Evolutionary conservation across 2,329 filamentous ascomycete species (phyloP).

Genomic region (Aaosphaeria arxii): DNA sequence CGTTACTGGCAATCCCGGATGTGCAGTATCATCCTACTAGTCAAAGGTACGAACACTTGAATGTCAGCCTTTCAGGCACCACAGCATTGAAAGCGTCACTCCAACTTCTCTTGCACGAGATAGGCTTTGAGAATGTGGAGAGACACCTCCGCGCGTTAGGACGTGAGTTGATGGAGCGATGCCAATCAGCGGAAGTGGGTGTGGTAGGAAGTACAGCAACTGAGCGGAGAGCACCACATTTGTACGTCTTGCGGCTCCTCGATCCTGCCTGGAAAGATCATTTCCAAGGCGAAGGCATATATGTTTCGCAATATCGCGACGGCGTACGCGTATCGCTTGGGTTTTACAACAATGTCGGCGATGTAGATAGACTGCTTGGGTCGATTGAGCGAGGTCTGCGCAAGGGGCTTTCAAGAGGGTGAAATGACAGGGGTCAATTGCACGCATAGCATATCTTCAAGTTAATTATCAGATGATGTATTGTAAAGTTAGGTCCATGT

Average conservation of each 20-base stretch:
- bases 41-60: not conserved
- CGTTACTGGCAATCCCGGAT: not conserved
- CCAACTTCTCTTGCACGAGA: not conserved
- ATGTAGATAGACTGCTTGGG: not conserved
- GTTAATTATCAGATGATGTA: no score
- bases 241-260: not conserved
- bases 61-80: not conserved
- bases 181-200: not conserved
- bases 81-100: not conserved
- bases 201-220: not conserved
- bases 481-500: no score
- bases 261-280: not conserved
- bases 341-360: not conserved
- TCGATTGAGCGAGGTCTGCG: not conserved
- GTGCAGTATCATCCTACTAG: not conserved
- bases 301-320: not conserved
- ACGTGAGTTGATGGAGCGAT: not conserved
- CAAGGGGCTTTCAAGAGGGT: not conserved
- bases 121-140: not conserved
- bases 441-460: no score
- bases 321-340: not conserved
- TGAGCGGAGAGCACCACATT: not conserved
- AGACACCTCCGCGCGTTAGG: not conserved
- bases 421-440: not conserved
- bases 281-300: not conserved